phyloP scores from a whole-genome alignment of 2,329 filamentous ascomycete species.

The Ophiostoma sp. region DNA sequence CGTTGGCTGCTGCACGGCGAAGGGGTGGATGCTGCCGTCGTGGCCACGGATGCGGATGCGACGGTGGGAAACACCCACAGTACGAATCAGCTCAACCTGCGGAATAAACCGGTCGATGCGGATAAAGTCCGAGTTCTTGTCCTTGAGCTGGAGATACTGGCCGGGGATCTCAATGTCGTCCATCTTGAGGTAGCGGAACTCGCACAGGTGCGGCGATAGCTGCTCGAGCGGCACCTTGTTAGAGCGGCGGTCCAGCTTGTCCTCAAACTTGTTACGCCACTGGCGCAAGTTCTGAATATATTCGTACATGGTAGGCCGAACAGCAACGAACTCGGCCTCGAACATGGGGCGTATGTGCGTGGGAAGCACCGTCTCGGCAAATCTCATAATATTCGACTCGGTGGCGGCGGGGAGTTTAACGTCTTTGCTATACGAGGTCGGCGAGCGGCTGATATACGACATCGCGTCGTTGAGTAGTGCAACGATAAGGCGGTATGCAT shows the following conservation, averaged over 20 bases:
- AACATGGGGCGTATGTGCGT: slow-evolving; percentile 95
- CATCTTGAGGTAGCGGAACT: slow-evolving; percentile 97
- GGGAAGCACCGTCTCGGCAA: slow-evolving; percentile 93
- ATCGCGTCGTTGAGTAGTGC: slow-evolving; percentile 93
- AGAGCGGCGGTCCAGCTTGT: slow-evolving; percentile 86
- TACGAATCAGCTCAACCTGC: slow-evolving; percentile 88
- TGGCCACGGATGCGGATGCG: slow-evolving; percentile 95
- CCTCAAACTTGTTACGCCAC: slow-evolving; percentile 97
- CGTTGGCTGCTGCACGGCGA: slow-evolving; percentile 94
- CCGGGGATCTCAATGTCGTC: slow-evolving; percentile 98
- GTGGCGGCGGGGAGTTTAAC: slow-evolving; percentile 87
- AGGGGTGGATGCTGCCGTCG: slow-evolving; percentile 94
- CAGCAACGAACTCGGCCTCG: slow-evolving; percentile 92
- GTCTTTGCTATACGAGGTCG: slow-evolving; percentile 81
- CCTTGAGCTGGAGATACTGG: slow-evolving; percentile 94
- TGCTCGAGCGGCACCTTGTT: slow-evolving; percentile 74
- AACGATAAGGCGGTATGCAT: slow-evolving; percentile 96
- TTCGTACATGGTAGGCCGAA: slow-evolving; percentile 96
- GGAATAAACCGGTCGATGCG: slow-evolving; percentile 96
- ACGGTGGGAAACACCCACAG: slow-evolving; percentile 86
- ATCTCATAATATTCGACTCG: slow-evolving; percentile 93
- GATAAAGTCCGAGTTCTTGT: slow-evolving; percentile 99
- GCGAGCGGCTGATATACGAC: slow-evolving; percentile 86
- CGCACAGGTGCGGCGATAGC: slow-evolving; percentile 88
- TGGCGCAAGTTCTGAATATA: slow-evolving; percentile 96